These are phyloP conservation scores for Melampsora allii-populina DNA, from an alignment of 1,284 basidiomycete species.

Conservation along the genomic window DNA sequence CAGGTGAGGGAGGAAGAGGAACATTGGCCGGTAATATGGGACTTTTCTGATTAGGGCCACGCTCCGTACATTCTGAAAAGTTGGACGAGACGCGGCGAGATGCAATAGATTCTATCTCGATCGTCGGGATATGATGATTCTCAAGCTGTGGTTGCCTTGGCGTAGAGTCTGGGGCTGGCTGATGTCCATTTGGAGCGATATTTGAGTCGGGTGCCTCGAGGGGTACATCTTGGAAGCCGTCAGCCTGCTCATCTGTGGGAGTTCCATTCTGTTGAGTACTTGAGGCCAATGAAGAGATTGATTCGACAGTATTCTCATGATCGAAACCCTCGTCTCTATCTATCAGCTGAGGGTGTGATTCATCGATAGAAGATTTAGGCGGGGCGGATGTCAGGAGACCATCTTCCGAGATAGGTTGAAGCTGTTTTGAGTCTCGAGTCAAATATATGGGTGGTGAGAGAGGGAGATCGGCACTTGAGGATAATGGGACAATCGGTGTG, in stretches of 20 bases:
- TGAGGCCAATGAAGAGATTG: no score
- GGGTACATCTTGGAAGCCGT: neutral
- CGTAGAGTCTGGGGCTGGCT: neutral
- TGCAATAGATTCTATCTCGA: neutral
- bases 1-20: neutral
- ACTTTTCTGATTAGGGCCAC: neutral
- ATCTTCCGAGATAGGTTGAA: no score
- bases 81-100: neutral
- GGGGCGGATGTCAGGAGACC: no score
- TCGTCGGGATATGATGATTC: neutral
- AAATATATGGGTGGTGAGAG: no score
- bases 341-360: no score
- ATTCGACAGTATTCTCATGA: no score
- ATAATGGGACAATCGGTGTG: no score
- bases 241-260: neutral
- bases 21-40: neutral
- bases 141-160: neutral
- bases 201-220: neutral
- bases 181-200: neutral
- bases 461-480: no score
- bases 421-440: no score
- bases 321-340: no score
- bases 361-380: no score
- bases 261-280: neutral
- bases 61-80: neutral